Percentiles rank a stretch among this genome's conserved stretches.
phyloP scores from a whole-genome alignment of 495 filamentous ascomycete species.

The Penicillium riverlandense region DNA sequence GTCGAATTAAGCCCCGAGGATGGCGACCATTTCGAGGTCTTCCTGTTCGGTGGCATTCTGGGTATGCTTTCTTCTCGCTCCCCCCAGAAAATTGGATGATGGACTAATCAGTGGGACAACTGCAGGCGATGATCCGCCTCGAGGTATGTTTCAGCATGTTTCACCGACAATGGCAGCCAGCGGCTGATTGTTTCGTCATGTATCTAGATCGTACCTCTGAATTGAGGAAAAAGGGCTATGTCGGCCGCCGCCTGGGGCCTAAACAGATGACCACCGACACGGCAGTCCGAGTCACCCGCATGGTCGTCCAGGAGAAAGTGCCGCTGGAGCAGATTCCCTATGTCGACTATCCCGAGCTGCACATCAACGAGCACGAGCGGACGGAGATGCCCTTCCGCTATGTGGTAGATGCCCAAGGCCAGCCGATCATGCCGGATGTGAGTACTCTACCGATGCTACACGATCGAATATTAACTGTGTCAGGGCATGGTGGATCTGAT shows the following conservation, averaged over 20 bases:
- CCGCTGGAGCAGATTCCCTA: constrained; percentile 71
- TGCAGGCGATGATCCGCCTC: constrained; percentile 86
- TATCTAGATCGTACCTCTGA: constrained; percentile 81
- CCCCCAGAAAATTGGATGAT: not conserved
- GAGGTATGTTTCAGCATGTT: constrained; percentile 53
- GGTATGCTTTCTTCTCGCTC: constrained; percentile 46
- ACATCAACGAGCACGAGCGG: constrained; percentile 83
- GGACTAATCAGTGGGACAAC: constrained; percentile 1
- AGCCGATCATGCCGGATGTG: constrained; percentile 87
- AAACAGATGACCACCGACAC: constrained; percentile 99
- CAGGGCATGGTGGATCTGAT: constrained; percentile 94
- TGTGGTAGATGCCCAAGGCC: constrained; percentile 64
- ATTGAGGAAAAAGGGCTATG: constrained; percentile 84
- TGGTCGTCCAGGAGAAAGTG: constrained; percentile 77
- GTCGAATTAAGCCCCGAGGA: constrained; percentile 78
- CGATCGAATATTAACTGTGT: no score
- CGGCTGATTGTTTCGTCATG: no score
- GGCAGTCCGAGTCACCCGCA: constrained; percentile 84
- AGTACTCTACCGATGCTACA: constrained; percentile 10
- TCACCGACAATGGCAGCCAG: no score
- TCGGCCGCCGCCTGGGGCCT: constrained; percentile 79
- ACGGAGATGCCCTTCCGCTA: constrained; percentile 98
- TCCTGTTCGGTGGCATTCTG: constrained; percentile 92
- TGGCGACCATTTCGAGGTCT: constrained; percentile 75
- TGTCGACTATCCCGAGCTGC: constrained; percentile 79